Conservation (phyloP, 2,329 filamentous ascomycete species). For the Alternaria longipes region DNA sequence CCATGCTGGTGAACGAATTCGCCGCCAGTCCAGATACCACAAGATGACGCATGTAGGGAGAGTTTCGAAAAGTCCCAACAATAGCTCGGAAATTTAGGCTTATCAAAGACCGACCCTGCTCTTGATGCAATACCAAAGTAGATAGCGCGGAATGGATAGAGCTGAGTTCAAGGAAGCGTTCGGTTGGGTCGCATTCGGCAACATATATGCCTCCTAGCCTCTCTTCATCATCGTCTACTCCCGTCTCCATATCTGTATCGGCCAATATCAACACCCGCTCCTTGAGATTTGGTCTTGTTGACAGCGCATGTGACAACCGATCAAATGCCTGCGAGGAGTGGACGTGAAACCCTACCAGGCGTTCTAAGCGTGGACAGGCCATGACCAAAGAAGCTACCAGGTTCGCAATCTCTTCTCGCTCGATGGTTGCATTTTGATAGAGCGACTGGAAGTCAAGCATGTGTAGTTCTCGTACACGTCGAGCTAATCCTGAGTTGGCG, state of each 20-base stretch:
- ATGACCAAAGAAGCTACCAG: slow-evolving; percentile 66
- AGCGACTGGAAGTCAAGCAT: slow-evolving; percentile 59
- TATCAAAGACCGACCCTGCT: slow-evolving; percentile 42
- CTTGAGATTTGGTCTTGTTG: slow-evolving; percentile 62
- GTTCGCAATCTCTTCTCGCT: slow-evolving; percentile 61
- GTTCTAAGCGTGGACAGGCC: slow-evolving; percentile 66
- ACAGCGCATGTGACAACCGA: slow-evolving; percentile 64
- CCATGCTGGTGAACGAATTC: slow-evolving; percentile 64
- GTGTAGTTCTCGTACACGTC: slow-evolving; percentile 63
- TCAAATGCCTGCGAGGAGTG: slow-evolving; percentile 64
- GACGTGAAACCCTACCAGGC: slow-evolving; percentile 62
- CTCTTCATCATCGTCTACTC: slow-evolving; percentile 44
- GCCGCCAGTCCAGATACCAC: slow-evolving; percentile 64
- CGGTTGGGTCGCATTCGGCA: slow-evolving; percentile 59
- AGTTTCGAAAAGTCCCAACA: slow-evolving; percentile 61
- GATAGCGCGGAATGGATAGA: slow-evolving; percentile 61
- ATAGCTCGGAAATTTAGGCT: slow-evolving; percentile 64
- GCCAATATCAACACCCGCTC: slow-evolving; percentile 65
- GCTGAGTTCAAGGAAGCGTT: slow-evolving; percentile 65
- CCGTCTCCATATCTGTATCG: slow-evolving; percentile 25
- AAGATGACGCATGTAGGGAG: slow-evolving; percentile 64
- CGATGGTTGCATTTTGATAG: slow-evolving; percentile 50
- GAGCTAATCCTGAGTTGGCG: slow-evolving; percentile 60
- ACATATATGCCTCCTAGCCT: slow-evolving; percentile 37
- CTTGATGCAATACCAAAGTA: slow-evolving; percentile 60